Evolutionary conservation across 2,329 filamentous ascomycete genomes (phyloP), one percentile per base, ranked within the genome.

Genomic region (Alternaria longipes): DNA sequence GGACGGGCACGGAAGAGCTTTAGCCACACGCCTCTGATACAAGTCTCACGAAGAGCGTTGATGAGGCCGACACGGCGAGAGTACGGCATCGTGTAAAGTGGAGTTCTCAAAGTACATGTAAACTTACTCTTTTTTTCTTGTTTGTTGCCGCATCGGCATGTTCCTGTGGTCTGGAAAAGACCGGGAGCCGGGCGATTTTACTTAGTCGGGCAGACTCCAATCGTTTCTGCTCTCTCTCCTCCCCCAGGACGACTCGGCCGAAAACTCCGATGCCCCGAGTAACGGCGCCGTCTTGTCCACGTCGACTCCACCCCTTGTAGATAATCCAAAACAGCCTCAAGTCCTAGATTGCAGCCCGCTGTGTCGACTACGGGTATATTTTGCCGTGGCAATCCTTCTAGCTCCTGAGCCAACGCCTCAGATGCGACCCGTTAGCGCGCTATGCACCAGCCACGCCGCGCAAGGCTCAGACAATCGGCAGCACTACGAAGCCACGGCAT

Each of bases 81-180:
- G 20, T 36, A 45, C 53, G 53, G 57, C 57, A 51, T 56, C 30
- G 7, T 50, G 30, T 49, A 36, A 50, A 50, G 46, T 50, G 46
- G 46, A 50, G 30, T 42, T 42, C 20, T 42, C 2, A 6, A 24
- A 12, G 32, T 50, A 36, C 8, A 50, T 38, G 46, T 18, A 34
- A 38, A 50, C 20, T 26, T 50, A 36, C 5, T 26, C 22, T 38
- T 36, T 36, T 36, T 50, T 24, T 22, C 24, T 44, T 9, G 46
- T 14, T 24, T 24, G 30, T 44, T 40, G 34, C 18, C 38, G 22
- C 28, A 32, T 22, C 36, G 54, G 45, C 34, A 56, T 28, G 34
- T 41, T 42, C 20, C 26, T 36, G 14, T 50, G 20, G 9, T 32
- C 20, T 36, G 20, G 32, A 14, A 24, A 50, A 50, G 20, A 4